Percentiles rank a stretch among this genome's conserved stretches.
phyloP scores from a whole-genome alignment of 2,329 filamentous ascomycete genomes.

The Fusarium praegraminearum region DNA sequence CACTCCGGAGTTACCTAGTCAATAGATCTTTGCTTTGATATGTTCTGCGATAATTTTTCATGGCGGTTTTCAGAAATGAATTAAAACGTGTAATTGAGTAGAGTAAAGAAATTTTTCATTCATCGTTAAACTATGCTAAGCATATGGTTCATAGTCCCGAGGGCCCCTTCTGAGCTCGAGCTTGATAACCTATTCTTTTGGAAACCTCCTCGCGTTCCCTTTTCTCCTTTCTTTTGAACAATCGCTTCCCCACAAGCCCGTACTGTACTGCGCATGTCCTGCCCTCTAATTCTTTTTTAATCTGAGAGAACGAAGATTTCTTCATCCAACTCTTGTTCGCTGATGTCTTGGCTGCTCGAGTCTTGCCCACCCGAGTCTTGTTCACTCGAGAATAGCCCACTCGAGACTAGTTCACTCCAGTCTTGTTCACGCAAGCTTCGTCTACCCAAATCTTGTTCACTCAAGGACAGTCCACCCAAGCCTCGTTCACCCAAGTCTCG shows the following conservation, averaged over 20 bases:
- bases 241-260: neutral
- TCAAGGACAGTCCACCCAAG: conserved; percentile 3
- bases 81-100: conserved; percentile 15
- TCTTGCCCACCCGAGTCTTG: neutral
- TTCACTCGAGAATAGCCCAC: conserved; percentile 7
- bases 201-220: conserved; percentile 16
- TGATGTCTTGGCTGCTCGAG: neutral
- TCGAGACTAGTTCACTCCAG: conserved; percentile 1
- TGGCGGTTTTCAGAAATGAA: neutral
- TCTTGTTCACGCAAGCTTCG: neutral
- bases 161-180: conserved; percentile 20
- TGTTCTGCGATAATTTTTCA: neutral
- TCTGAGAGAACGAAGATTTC: conserved; percentile 28
- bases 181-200: conserved; percentile 17
- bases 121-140: conserved; percentile 31
- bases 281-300: conserved; percentile 7
- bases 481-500: conserved; percentile 7
- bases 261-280: conserved; percentile 4
- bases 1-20: conserved; percentile 48
- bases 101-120: conserved; percentile 33
- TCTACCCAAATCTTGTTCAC: conserved; percentile 3
- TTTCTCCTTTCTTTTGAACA: conserved; percentile 3
- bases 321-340: conserved; percentile 10
- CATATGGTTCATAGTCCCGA: conserved; percentile 9
- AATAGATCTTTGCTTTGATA: conserved; percentile 47